Evolutionary conservation across 2,329 filamentous ascomycete species (phyloP), one percentile per base, ranked within the genome.

Genomic region (Penicillium sp.): DNA sequence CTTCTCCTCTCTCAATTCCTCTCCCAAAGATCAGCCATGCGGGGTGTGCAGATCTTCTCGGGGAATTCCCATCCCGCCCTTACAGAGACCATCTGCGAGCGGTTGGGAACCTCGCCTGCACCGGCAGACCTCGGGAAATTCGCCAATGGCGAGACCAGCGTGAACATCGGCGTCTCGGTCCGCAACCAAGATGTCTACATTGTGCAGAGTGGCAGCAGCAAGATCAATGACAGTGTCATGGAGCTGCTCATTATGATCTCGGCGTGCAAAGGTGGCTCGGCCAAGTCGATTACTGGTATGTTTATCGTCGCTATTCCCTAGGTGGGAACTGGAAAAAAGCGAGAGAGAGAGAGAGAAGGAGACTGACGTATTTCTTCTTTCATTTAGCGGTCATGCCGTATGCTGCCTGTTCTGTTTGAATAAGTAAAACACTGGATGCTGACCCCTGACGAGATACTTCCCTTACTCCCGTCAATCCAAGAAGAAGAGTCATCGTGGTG

Each of bases 391-490:
- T 81, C 61, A 80, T 81, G 77, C 79, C 79, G 79, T 81, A 80
- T 73, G 79, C 75, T 72, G 72, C 71, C 69, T 68, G 62, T 69
- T 62, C 70, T 69, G 66, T 68, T 58, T 73, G 65, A 70, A 40
- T 65, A 67, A 28, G 38, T 55, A 33, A 38, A 55, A 67, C 70
- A 65, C 56, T 70, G 67, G 62, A 75, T 74, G 72, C 78, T 80
- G 73, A 80, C 75, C 63, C 62, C 53, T 63, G 63, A 71, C 69
- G 76, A 82, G 80, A 73, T 98, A 98, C 81, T 99, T 98, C 75
- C 95, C 95, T n/a, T 99, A 99, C 83, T 97, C 93, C 70, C 92
- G 95, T 65, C 95, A 99, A 79, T 98, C 94, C 61, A 99, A 99
- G 85, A 98, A 98, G 85, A 99, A 99, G 82, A 93, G 92, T 60